Base-by-base conservation (phyloP, 2,329 filamentous ascomycete genomes). In the Curvularia eragrostidis region DNA sequence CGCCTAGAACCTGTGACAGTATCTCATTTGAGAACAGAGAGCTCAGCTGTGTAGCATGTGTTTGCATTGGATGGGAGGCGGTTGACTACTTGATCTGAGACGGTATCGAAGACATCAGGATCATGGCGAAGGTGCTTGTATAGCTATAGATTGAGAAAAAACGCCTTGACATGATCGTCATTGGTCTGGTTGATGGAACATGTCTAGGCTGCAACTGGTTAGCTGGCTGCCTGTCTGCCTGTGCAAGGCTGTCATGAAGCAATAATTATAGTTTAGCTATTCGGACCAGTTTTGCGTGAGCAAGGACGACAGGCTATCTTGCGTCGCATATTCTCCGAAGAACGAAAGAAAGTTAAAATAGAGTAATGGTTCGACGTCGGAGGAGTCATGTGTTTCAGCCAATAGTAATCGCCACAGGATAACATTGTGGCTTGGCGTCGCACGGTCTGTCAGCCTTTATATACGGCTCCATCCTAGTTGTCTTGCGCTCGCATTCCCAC, bases 381-480 rank as follows among this genome's bases (percentile, higher is more conserved):
- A 28, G 39, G 23, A 30, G 49, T 24, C 24, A 49, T 28, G 28
- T 10, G 12, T n/a, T 13, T 24, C 36, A 42, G 30, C 58, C 51
- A 58, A 61, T 61, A 18, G 21, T 30, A 38, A 41, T 48, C n/a
- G 32, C 30, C 30, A 13, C 30, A 21, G 51, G 12, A 24, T 46
- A 32, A 44, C 51, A 49, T 41, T 28, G 32, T 54, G 55, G 58
- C 61, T 61, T 62, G 53, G 61, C 56, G 19, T 5, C 43, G 61
- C 61, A 63, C 61, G 53, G 61, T 41, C 58, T 15, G 38, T 26
- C 54, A 28, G 38, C 44, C 48, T 49, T 55, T 51, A 56, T 56
- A 48, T 49, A 32, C 36, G 30, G 21, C 32, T 30, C 48, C 34
- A 19, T 32, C 42, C 39, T 53, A 52, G 49, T 49, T 10, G 21